phyloP scores from a whole-genome alignment of 2,329 filamentous ascomycete genomes.

The Cyphellophora europaea region DNA sequence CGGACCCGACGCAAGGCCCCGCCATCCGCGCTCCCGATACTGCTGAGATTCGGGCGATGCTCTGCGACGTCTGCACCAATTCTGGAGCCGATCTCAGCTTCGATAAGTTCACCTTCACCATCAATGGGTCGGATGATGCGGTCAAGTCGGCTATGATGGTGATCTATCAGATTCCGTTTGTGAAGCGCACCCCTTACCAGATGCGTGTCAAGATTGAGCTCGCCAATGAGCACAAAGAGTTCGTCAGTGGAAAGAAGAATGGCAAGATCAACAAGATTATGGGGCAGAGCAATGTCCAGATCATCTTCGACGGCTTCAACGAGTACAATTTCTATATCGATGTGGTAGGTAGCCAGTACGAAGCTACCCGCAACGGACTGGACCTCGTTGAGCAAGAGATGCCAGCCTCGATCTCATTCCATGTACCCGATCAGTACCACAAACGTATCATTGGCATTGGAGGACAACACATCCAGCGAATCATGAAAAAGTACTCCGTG shows the following conservation, averaged over 20 bases:
- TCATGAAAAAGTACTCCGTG: constrained; percentile 99
- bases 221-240: constrained; percentile 98
- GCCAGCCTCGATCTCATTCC: constrained; percentile 98
- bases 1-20: constrained; percentile 52
- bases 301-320: constrained; percentile 98
- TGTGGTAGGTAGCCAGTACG: constrained; percentile 83
- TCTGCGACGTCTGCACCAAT: constrained; percentile 91
- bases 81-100: constrained; percentile 92
- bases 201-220: constrained; percentile 98
- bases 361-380: constrained; percentile 86
- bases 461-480: constrained; percentile 95
- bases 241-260: constrained; percentile 98
- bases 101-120: constrained; percentile 85
- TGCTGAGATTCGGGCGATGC: constrained; percentile 74
- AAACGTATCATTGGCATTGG: constrained; percentile 99
- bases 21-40: constrained; percentile 51
- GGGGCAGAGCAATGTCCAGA: constrained; percentile 98
- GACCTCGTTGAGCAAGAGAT: constrained; percentile 96
- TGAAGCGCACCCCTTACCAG: constrained; percentile 77
- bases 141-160: constrained; percentile 94
- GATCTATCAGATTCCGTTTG: constrained; percentile 83
- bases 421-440: constrained; percentile 97
- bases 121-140: constrained; percentile 91
- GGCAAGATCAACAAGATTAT: constrained; percentile 99
- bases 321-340: constrained; percentile 99